Evolutionary conservation across 139 green algal species (phyloP).

Genomic region (Nannochloris sp.): DNA sequence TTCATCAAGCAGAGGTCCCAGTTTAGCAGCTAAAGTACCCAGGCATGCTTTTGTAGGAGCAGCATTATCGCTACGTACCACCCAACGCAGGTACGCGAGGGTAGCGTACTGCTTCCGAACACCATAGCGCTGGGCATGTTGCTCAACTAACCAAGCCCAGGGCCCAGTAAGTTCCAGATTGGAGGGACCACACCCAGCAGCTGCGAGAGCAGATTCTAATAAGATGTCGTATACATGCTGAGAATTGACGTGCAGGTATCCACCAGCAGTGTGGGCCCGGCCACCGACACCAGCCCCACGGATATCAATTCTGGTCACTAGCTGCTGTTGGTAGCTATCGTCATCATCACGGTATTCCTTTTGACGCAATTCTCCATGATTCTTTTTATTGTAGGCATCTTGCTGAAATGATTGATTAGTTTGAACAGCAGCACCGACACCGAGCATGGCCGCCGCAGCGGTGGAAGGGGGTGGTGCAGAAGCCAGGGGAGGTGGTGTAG

Average conservation of each 20-base stretch:
- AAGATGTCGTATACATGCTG: slow-evolving; percentile 41
- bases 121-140: slow-evolving; percentile 29
- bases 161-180: slow-evolving; percentile 20
- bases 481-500: no score
- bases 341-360: no score
- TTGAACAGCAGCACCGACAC: no score
- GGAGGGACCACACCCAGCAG: slow-evolving; percentile 27
- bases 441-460: no score
- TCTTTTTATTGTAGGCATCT: no score
- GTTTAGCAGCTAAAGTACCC: slow-evolving; percentile 22
- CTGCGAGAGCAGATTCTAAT: slow-evolving; percentile 31
- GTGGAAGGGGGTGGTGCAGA: no score
- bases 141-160: slow-evolving; percentile 45
- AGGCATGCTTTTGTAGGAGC: slow-evolving; percentile 37
- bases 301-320: neutral
- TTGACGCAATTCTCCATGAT: no score
- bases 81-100: slow-evolving; percentile 40
- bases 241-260: slow-evolving; percentile 11
- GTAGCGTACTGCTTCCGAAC: slow-evolving; percentile 33
- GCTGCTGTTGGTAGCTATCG: no score
- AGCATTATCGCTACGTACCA: slow-evolving; percentile 33
- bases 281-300: neutral
- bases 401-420: no score
- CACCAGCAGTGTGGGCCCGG: neutral
- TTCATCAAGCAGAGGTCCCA: slow-evolving; percentile 32